phyloP scores from a whole-genome alignment of 2,329 filamentous ascomycete species.

The Diaporthe citriasiana region DNA sequence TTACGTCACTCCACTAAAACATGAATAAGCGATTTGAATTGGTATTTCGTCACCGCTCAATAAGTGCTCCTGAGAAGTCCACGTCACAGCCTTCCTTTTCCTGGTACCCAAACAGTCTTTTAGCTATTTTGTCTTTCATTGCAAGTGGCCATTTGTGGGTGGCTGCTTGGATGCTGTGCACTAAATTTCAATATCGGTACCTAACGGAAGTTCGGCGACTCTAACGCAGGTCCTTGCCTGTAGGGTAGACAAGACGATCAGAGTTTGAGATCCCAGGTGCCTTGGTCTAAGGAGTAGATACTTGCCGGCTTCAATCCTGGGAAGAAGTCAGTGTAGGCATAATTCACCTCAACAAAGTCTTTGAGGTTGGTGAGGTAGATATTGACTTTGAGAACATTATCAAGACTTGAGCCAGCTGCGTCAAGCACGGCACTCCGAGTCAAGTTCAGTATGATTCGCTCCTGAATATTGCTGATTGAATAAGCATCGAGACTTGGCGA shows the following conservation, averaged over 20 bases:
- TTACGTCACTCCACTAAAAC: no score
- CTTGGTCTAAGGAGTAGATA: neutral
- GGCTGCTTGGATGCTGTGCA: neutral
- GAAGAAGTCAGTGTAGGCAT: neutral
- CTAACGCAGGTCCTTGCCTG: constrained; percentile 4
- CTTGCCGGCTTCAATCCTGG: constrained; percentile 7
- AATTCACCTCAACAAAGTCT: neutral
- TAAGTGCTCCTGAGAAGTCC: no score
- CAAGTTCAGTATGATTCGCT: neutral
- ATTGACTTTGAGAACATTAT: constrained; percentile 1
- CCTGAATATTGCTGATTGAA: neutral
- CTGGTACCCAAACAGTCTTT: no score
- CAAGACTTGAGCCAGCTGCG: neutral
- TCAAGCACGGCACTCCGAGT: neutral
- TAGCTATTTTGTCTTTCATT: neutral
- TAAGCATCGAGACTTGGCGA: neutral
- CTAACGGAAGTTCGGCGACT: neutral
- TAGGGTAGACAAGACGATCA: neutral
- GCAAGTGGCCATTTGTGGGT: neutral
- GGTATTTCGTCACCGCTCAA: no score
- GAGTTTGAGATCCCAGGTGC: neutral
- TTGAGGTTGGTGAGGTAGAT: neutral
- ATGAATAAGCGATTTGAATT: no score
- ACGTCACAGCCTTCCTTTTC: no score
- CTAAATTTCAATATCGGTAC: constrained; percentile 5